phyloP scores from a whole-genome alignment of 2,329 filamentous ascomycete genomes.

The Intubia oerlemansii region DNA sequence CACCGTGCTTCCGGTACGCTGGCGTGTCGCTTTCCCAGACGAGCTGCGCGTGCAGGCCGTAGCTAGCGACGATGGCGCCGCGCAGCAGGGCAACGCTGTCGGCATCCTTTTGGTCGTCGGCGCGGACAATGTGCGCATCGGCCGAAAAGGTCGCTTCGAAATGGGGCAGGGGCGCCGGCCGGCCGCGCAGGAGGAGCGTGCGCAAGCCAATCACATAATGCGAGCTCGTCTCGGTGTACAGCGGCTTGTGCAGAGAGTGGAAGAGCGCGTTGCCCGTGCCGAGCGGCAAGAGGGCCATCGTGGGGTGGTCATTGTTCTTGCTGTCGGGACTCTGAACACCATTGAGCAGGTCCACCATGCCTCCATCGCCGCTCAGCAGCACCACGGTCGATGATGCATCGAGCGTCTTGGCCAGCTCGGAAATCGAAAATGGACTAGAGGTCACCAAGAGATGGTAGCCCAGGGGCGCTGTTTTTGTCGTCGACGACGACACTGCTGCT shows the following conservation, averaged over 20 bases:
- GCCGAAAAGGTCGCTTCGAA: constrained; percentile 41
- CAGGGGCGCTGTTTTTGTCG: no score
- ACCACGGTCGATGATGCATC: constrained; percentile 29
- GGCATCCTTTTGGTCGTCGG: no score
- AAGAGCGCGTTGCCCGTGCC: constrained; percentile 47
- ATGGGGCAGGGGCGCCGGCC: constrained; percentile 30
- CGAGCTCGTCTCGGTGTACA: constrained; percentile 19
- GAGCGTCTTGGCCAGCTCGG: no score
- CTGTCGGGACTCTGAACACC: constrained; percentile 15
- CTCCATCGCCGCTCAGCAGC: constrained; percentile 74
- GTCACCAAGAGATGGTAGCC: no score
- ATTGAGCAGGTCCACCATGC: constrained; percentile 65
- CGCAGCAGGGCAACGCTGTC: constrained; percentile 23
- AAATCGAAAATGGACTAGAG: no score
- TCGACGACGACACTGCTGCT: no score
- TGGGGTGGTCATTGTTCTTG: constrained; percentile 13
- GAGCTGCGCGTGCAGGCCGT: constrained; percentile 73
- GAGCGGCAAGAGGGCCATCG: constrained; percentile 33
- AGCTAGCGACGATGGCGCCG: constrained; percentile 66
- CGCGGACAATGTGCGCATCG: constrained; percentile 28
- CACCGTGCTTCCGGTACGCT: constrained; percentile 57
- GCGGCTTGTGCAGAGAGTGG: constrained; percentile 37
- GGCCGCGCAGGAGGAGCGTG: constrained; percentile 35
- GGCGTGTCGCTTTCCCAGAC: constrained; percentile 81
- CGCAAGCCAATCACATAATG: constrained; percentile 30